Evolutionary conservation across 176 grass and related monocot genomes (phyloP), one percentile per base, ranked within the genome.

Genomic region (Alloteropsis semialata): DNA sequence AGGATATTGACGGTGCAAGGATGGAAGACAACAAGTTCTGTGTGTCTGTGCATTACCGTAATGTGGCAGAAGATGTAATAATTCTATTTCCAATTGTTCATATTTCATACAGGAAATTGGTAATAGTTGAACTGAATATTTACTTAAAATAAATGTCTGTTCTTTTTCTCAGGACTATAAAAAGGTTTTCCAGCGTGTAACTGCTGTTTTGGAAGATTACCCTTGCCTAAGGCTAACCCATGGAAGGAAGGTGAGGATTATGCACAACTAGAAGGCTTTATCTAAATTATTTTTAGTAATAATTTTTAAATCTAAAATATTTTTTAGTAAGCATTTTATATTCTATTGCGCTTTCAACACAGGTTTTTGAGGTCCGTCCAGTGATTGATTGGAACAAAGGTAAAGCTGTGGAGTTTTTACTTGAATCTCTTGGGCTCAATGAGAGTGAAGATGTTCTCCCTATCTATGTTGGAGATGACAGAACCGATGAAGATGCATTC

Each of bases 361-460:
- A 99, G 97, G 97, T 99, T 84, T 93, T 99, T 84, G 97, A 99
- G 78, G 83, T 99, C 54, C 93, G 93, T 76, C 97, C 97, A 71
- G 84, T 91, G 72, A 94, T 99, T 71, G 89, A 99, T 76, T 99
- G 97, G 97, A 94, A 99, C 83, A 99, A 99, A 81, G 97, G 97
- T 10, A 94, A 96, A 90, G 97, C 97, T 74, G 97, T 99, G 15
- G 89, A 96, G 21, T 99, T 96, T 92, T 89, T 99, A 30, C 85
- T 99, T 10, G 97, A 99, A 85, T 99, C 97, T 0, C 91, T 99
- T 57, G 85, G 77, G 44, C 77, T 96, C 46, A 86, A 76, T 5
- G 76, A 90, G 48, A 80, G 88, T 42, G 82, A 92, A 11, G 89
- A 96, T 81, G 87, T 92, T 32, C 91, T 99, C 71, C 89, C 97